Conservation (phyloP, 1,284 basidiomycete genomes). For the Heterobasidion irregulare region DNA sequence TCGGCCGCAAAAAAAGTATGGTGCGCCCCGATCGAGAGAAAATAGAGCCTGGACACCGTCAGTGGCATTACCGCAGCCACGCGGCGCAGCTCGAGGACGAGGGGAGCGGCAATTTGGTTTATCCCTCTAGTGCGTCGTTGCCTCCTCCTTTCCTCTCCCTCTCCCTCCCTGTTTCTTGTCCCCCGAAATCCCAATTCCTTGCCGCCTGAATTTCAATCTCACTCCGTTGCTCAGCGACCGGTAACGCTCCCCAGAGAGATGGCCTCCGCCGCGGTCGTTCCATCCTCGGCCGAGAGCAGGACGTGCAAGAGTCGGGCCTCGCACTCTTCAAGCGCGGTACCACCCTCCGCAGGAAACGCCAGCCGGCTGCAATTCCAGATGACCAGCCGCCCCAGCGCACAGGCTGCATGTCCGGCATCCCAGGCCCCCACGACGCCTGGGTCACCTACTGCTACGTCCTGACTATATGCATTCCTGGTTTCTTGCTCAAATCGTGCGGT, state of each 20-base stretch:
- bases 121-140: constrained; percentile 67
- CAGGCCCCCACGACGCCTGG: constrained; percentile 89
- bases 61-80: constrained; percentile 93
- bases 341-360: constrained; percentile 64
- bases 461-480: constrained; percentile 78
- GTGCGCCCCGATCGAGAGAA: constrained; percentile 94
- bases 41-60: constrained; percentile 90
- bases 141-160: constrained; percentile 1
- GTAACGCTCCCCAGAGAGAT: constrained; percentile 66
- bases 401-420: constrained; percentile 65
- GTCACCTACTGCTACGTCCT: constrained; percentile 92
- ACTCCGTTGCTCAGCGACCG: constrained; percentile 51
- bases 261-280: constrained; percentile 79
- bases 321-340: constrained; percentile 79
- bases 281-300: constrained; percentile 80
- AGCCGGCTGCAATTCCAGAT: constrained; percentile 29
- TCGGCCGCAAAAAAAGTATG: constrained; percentile 85
- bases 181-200: not conserved
- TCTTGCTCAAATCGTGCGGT: constrained; percentile 64
- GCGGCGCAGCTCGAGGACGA: constrained; percentile 77
- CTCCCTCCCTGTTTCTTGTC: not conserved
- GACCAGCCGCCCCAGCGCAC: constrained; percentile 33
- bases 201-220: not conserved
- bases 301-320: constrained; percentile 81
- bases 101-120: constrained; percentile 46